Conservation (phyloP, 1,284 basidiomycete genomes). For the Singerocomus rubriflavus region DNA sequence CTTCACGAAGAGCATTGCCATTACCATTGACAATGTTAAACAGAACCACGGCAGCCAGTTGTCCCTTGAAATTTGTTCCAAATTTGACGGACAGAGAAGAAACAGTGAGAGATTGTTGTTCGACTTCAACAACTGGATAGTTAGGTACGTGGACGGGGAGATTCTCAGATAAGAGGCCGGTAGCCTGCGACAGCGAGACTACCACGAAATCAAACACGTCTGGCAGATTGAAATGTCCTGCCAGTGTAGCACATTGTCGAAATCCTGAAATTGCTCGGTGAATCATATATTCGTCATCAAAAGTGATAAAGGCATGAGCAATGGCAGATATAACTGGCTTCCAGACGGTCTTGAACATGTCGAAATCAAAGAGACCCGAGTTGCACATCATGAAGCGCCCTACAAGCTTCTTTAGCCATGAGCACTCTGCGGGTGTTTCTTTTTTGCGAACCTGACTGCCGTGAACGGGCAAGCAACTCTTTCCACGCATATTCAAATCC, state of each 20-base stretch:
- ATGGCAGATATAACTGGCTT: conserved; percentile 89
- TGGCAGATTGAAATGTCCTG: conserved; percentile 83
- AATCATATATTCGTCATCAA: conserved; percentile 95
- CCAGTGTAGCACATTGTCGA: conserved; percentile 92
- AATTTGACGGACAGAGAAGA: conserved; percentile 92
- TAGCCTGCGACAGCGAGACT: conserved; percentile 86
- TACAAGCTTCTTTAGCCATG: conserved; percentile 30
- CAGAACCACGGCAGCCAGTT: conserved; percentile 94
- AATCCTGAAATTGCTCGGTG: conserved; percentile 95
- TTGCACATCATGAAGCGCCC: conserved; percentile 80
- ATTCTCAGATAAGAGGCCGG: conserved; percentile 74
- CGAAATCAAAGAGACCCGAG: conserved; percentile 77
- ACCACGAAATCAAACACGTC: conserved; percentile 98
- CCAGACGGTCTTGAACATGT: conserved; percentile 94
- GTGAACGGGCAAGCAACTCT: conserved; percentile 81
- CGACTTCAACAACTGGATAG: conserved; percentile 91
- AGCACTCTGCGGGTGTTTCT: background rate
- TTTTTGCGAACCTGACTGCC: conserved; percentile 63
- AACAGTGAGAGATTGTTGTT: conserved; percentile 85
- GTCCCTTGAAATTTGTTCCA: conserved; percentile 93
- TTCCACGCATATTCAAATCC: conserved; percentile 99
- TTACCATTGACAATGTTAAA: conserved; percentile 99
- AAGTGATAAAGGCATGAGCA: conserved; percentile 91
- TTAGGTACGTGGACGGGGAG: conserved; percentile 74
- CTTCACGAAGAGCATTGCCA: conserved; percentile 90